phyloP scores from a whole-genome alignment of 1,284 basidiomycete genomes.

The Mrakiaceae sp. region DNA sequence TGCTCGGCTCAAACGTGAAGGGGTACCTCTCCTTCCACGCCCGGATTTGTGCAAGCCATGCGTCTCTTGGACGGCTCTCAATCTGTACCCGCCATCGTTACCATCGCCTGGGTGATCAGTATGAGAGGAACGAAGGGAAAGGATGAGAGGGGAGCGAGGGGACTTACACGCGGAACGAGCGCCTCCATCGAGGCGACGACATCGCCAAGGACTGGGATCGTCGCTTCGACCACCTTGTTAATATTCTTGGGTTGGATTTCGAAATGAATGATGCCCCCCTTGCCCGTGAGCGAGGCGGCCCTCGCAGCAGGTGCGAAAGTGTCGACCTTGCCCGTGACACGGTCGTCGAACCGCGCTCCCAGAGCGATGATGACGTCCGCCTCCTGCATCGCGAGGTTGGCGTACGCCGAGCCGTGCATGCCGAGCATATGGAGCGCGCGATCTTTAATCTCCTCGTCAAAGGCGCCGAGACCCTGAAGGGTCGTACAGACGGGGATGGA shows the following conservation, averaged over 20 bases:
- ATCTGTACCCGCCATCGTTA: constrained; percentile 40
- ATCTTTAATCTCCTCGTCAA: constrained; percentile 73
- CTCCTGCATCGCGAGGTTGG: constrained; percentile 93
- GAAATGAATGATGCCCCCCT: constrained; percentile 96
- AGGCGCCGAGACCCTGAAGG: constrained; percentile 87
- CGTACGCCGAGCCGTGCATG: constrained; percentile 97
- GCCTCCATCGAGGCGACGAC: constrained; percentile 71
- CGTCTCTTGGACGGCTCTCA: constrained; percentile 47
- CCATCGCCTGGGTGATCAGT: too few species aligned
- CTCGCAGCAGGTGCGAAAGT: constrained; percentile 82
- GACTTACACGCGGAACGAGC: constrained; percentile 49
- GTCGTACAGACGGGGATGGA: constrained; percentile 97
- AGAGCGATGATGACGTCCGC: constrained; percentile 97
- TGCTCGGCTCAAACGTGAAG: constrained; percentile 70
- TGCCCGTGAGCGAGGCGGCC: constrained; percentile 71
- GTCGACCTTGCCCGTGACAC: constrained; percentile 86
- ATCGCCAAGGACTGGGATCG: constrained; percentile 87
- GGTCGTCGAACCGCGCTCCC: constrained; percentile 93
- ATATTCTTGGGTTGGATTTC: constrained; percentile 98
- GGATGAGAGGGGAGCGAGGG: too few species aligned
- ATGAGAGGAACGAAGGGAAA: too few species aligned
- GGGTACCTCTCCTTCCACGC: constrained; percentile 81
- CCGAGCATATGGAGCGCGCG: constrained; percentile 93
- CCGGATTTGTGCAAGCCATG: constrained; percentile 75
- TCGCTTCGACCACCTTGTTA: constrained; percentile 96